phyloP scores from a whole-genome alignment of 2,329 filamentous ascomycete species.

The Fusarium sp. region DNA sequence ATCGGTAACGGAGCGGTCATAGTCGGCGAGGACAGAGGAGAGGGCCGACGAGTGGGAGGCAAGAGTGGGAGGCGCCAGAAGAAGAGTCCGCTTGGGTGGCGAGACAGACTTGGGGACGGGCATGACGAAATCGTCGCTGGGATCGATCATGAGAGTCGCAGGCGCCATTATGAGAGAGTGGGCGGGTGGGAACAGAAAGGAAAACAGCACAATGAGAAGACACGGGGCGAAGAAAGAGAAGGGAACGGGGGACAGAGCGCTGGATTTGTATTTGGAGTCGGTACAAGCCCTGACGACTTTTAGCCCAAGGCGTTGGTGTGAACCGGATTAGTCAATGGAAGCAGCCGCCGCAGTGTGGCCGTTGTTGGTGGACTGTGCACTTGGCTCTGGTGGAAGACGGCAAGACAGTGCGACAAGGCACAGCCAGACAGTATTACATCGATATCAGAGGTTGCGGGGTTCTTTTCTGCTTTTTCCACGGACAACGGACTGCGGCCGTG shows the following conservation, averaged over 20 bases:
- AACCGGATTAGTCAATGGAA: constrained; percentile 49
- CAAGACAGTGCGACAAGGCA: constrained; percentile 33
- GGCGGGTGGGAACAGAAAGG: constrained; percentile 7
- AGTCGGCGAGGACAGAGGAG: constrained; percentile 77
- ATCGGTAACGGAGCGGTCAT: constrained; percentile 85
- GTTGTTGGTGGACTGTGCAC: constrained; percentile 37
- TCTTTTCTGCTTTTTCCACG: constrained; percentile 48
- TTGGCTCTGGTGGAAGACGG: neutral
- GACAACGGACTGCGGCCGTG: constrained; percentile 24
- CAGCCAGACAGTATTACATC: constrained; percentile 41
- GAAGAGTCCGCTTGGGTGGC: constrained; percentile 74
- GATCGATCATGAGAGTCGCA: constrained; percentile 69
- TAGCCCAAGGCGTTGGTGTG: constrained; percentile 41
- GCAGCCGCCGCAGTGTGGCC: constrained; percentile 26
- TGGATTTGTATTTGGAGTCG: constrained; percentile 38
- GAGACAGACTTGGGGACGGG: constrained; percentile 42
- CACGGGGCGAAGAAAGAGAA: constrained; percentile 3
- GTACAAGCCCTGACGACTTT: constrained; percentile 43
- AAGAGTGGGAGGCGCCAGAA: constrained; percentile 92
- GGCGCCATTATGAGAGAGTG: constrained; percentile 62
- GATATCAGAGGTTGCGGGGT: constrained; percentile 48
- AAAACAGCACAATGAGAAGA: constrained; percentile 10
- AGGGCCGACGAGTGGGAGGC: constrained; percentile 88
- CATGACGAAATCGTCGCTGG: constrained; percentile 67
- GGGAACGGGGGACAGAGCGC: constrained; percentile 21